Evolutionary conservation across 2,329 filamentous ascomycete genomes (phyloP).

Genomic region (Fusarium poae): DNA sequence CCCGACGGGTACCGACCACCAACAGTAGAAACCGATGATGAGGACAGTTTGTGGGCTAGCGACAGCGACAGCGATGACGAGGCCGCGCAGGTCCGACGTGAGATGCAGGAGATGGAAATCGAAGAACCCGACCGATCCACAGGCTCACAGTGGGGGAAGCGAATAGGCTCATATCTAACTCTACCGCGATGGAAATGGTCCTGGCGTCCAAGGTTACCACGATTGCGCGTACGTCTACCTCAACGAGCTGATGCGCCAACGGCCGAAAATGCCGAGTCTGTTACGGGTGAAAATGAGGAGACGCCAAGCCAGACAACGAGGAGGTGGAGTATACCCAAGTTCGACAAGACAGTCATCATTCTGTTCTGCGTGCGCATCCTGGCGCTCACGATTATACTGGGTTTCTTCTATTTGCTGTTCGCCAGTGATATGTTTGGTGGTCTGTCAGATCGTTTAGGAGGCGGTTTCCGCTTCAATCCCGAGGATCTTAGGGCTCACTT

Average conservation of each 20-base stretch:
- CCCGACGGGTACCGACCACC: conserved; percentile 78
- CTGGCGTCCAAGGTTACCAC: conserved; percentile 67
- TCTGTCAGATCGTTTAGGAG: conserved; percentile 72
- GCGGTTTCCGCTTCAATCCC: conserved; percentile 80
- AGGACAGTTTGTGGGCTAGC: conserved; percentile 68
- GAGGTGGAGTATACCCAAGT: conserved; percentile 51
- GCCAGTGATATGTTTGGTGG: conserved; percentile 84
- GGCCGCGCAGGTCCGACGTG: conserved; percentile 77
- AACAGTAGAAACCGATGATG: conserved; percentile 82
- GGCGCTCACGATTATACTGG: conserved; percentile 80
- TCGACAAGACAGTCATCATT: conserved; percentile 60
- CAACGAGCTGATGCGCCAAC: conserved; percentile 52
- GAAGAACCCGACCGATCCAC: conserved; percentile 71
- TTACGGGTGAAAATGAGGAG: conserved; percentile 48
- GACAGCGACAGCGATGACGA: conserved; percentile 64
- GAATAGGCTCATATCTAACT: conserved; percentile 66
- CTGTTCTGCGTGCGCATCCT: conserved; percentile 80
- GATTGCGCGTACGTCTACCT: conserved; percentile 63
- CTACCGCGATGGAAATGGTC: conserved; percentile 68
- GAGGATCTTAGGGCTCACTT: conserved; percentile 84
- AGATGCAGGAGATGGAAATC: conserved; percentile 91
- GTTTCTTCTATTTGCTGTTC: conserved; percentile 86
- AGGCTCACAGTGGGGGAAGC: conserved; percentile 66
- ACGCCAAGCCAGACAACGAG: conserved; percentile 46
- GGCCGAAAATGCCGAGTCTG: conserved; percentile 45